Base-by-base conservation (phyloP, 2,329 filamentous ascomycete species). In the Didymella pomorum region DNA sequence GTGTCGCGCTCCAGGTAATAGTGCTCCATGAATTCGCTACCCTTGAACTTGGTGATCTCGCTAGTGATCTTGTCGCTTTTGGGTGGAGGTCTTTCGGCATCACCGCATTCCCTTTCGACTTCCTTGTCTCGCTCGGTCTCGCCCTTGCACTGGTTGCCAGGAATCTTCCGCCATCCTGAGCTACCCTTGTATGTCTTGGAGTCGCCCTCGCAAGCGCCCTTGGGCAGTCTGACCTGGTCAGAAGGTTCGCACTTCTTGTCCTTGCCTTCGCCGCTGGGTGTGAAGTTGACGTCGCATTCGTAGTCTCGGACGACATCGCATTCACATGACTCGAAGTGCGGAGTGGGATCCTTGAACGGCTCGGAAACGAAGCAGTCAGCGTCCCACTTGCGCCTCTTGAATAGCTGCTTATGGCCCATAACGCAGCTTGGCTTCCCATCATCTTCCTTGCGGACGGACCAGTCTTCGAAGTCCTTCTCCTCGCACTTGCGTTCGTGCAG, bases 261-360 rank as follows among this genome's bases (percentile, higher is more conserved):
- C 39, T 72, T 72, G 43, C 71, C 75, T 33, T 68, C 58, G 21
- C 73, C 71, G 20, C 63, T 60, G 9, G 73, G 86, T 58, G 87
- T 81, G 74, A 97, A 98, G 76, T 96, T 96, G 82, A 91, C 97
- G 73, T 98, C 94, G 75, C 95, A 99, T 79, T 99, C 95, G 74
- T 96, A 99, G 76, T 99, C 96, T 20, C 68, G 61, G 31, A 83
- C 81, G 56, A 90, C 86, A 0, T 88, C 87, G 77, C 95, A 99
- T 39, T 91, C 87, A 81, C 95, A 99, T 45, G 87, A 78, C 68
- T 92, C 86, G 26, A 86, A 89, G 60, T 88, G 81, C 1, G 90
- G 86, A 31, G 86, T 78, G 0, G 91, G 88, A 62, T 95, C 90
- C 71, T 92, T 87, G 80, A 97, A 97, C 52, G 94, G 87, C 60